These are phyloP conservation scores for Cryomyces minteri DNA, from an alignment of 495 filamentous ascomycete species.

Conservation along the genomic window DNA sequence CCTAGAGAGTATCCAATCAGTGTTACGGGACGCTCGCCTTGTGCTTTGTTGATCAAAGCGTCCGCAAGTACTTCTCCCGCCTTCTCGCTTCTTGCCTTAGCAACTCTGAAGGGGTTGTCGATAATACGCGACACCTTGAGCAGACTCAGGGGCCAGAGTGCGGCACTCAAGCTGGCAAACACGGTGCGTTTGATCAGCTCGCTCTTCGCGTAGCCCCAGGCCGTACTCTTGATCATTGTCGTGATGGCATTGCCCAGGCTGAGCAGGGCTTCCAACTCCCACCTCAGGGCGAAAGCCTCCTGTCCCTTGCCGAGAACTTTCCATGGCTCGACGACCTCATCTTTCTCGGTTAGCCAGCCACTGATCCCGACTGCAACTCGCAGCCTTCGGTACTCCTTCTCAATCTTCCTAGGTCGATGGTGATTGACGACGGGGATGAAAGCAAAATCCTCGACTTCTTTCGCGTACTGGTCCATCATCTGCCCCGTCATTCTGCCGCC, in stretches of 20 bases:
- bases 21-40: slow-evolving; percentile 77
- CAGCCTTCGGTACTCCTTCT: slow-evolving; percentile 42
- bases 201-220: slow-evolving; percentile 58
- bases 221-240: slow-evolving; percentile 52
- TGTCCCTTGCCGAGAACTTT: slow-evolving; percentile 43
- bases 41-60: slow-evolving; percentile 67
- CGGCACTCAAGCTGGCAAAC: slow-evolving; percentile 49
- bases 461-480: slow-evolving; percentile 75
- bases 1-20: slow-evolving; percentile 85
- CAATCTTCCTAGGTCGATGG: slow-evolving; percentile 16
- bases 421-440: slow-evolving; percentile 53
- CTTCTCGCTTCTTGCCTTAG: slow-evolving; percentile 70
- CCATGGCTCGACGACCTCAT: slow-evolving; percentile 62
- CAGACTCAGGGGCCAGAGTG: slow-evolving; percentile 58
- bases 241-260: slow-evolving; percentile 62
- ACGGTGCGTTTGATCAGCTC: slow-evolving; percentile 65
- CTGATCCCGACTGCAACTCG: slow-evolving; percentile 68
- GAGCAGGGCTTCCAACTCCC: slow-evolving; percentile 60
- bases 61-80: slow-evolving; percentile 74
- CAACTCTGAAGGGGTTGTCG: slow-evolving; percentile 80
- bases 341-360: slow-evolving; percentile 59
- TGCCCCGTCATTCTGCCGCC: slow-evolving; percentile 68
- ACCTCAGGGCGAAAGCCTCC: slow-evolving; percentile 72
- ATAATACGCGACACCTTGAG: slow-evolving; percentile 65
- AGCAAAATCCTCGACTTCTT: slow-evolving; percentile 76